Evolutionary conservation across 2,329 filamentous ascomycete genomes (phyloP).

Genomic region (Thelonectria discophora): DNA sequence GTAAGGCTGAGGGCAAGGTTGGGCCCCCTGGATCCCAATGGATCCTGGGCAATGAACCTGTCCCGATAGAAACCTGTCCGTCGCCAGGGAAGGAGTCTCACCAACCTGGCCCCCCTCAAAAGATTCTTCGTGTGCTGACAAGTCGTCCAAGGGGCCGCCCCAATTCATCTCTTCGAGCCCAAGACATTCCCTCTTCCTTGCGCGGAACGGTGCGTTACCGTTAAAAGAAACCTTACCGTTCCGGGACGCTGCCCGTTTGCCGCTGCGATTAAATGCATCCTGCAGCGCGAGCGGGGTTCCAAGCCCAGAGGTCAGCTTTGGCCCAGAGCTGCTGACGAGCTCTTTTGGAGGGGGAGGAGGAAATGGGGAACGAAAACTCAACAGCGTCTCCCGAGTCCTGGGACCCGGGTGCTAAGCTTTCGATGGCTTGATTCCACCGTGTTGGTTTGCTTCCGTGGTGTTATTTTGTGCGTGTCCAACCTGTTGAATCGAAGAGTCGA

Average conservation of each 20-base stretch:
- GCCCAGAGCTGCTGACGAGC: not conserved
- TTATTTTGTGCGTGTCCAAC: not conserved
- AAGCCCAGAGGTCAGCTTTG: not conserved
- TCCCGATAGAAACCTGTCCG: slow-evolving; percentile 3
- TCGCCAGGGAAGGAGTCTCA: not conserved
- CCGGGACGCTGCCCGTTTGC: too few species aligned
- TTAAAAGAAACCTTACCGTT: too few species aligned
- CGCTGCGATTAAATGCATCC: too few species aligned
- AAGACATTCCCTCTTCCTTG: too few species aligned
- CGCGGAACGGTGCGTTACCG: not conserved
- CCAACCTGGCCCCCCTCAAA: too few species aligned
- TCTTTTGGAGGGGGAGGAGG: not conserved
- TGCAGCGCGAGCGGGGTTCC: not conserved
- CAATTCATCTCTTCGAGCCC: too few species aligned
- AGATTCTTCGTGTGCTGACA: not conserved
- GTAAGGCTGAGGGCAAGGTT: slow-evolving; percentile 39
- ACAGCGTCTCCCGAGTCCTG: not conserved
- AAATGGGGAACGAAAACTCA: too few species aligned
- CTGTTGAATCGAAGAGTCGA: not conserved
- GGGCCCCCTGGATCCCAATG: slow-evolving; percentile 3
- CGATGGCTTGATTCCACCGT: not conserved
- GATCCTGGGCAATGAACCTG: slow-evolving; percentile 8
- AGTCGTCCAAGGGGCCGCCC: too few species aligned
- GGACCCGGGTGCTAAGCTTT: not conserved
- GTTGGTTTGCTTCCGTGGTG: too few species aligned